Conservation (phyloP, 176 grass and related monocot species). For the Pontederia crassipes region DNA sequence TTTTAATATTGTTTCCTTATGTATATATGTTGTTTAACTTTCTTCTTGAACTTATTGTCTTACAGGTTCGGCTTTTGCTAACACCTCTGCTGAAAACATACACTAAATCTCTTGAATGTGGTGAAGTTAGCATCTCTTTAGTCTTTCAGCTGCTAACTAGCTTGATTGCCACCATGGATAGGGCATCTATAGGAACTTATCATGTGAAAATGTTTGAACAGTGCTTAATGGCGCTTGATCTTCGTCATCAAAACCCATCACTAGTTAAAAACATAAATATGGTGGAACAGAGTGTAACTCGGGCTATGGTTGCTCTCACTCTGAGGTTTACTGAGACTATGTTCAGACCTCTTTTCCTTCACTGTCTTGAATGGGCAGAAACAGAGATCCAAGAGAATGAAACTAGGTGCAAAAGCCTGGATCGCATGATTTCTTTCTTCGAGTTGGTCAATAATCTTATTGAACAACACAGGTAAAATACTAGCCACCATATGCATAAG, state of each 20-base stretch:
- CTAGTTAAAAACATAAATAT: constrained; percentile 56
- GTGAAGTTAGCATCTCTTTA: constrained; percentile 59
- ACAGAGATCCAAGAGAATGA: constrained; percentile 44
- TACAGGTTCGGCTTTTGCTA: constrained; percentile 66
- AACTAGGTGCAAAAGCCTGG: constrained; percentile 46
- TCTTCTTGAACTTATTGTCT: constrained; percentile 6
- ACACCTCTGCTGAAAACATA: constrained; percentile 59
- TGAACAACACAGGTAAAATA: constrained; percentile 59
- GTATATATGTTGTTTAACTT: constrained; percentile 2
- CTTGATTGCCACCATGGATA: constrained; percentile 69
- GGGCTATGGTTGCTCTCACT: constrained; percentile 57
- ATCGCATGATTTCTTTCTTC: constrained; percentile 71
- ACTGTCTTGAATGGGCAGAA: constrained; percentile 71
- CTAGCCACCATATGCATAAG: neutral
- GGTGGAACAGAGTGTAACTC: constrained; percentile 63
- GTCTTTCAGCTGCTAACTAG: constrained; percentile 59
- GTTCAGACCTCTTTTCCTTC: constrained; percentile 84
- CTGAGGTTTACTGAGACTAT: constrained; percentile 85
- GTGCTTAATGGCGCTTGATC: constrained; percentile 71
- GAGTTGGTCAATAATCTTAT: constrained; percentile 67
- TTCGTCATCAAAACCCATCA: constrained; percentile 47
- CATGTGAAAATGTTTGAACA: constrained; percentile 77
- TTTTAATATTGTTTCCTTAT: constrained; percentile 21
- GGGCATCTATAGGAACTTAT: constrained; percentile 59
- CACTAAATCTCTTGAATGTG: constrained; percentile 43